Conservation (phyloP, 768 basidiomycete genomes). For the Lyophyllum semitale region DNA sequence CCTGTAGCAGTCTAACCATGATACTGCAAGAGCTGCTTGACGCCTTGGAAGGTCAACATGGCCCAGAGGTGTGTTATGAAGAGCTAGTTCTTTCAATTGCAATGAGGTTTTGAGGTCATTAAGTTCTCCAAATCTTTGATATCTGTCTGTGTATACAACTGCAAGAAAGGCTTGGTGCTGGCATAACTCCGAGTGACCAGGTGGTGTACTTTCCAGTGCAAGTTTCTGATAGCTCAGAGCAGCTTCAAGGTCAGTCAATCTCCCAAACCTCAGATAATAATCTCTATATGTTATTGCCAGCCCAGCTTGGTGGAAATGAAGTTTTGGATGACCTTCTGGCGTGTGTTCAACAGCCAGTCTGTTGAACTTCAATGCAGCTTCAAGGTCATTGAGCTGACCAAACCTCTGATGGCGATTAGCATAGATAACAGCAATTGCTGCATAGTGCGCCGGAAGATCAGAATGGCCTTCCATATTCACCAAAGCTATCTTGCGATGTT, state of each 20-base stretch:
- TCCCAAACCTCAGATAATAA: neutral
- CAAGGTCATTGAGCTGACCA: conserved; percentile 2
- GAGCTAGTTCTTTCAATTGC: neutral
- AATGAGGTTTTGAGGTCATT: conserved; percentile 20
- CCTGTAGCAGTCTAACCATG: neutral
- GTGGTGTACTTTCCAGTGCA: conserved; percentile 1
- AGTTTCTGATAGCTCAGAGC: neutral
- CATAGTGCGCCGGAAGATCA: conserved; percentile 1
- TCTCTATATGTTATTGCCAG: conserved; percentile 1
- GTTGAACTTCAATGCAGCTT: neutral
- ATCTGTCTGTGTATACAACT: neutral
- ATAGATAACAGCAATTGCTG: neutral
- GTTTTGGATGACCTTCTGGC: neutral
- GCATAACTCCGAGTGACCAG: neutral
- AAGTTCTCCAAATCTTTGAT: conserved; percentile 3
- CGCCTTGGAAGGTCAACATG: conserved; percentile 8
- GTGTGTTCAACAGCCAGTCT: neutral
- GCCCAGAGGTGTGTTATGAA: conserved; percentile 6
- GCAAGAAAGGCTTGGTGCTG: neutral
- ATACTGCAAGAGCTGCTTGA: conserved; percentile 4
- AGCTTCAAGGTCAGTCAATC: neutral
- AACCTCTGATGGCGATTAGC: neutral
- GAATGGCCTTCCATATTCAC: neutral
- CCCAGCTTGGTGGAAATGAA: neutral
- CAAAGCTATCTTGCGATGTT: neutral